Percentiles rank a stretch among this genome's conserved stretches.
Evolutionary conservation across 768 basidiomycete genomes (phyloP).

Genomic region (Asterophora parasitica): DNA sequence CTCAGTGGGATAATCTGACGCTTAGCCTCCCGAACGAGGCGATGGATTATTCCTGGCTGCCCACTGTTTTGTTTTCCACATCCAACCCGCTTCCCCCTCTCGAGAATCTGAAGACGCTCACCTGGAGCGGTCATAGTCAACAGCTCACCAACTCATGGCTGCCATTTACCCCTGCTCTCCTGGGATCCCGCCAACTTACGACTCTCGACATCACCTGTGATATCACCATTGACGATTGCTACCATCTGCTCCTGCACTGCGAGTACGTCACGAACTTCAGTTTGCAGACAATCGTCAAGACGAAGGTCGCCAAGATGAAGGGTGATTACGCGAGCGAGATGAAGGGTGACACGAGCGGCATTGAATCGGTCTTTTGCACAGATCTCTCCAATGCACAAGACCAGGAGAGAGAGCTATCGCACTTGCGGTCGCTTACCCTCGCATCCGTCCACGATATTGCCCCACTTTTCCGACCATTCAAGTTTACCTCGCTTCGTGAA

Average conservation of each 20-base stretch:
- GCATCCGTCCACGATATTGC: neutral
- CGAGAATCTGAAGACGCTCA: conserved; percentile 2
- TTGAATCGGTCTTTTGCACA: neutral
- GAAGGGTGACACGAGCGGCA: no score
- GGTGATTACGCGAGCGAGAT: no score
- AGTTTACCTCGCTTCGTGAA: neutral
- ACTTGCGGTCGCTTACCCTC: neutral
- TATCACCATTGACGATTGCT: neutral
- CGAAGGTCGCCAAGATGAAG: no score
- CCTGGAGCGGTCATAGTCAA: conserved; percentile 5
- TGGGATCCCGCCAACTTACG: neutral
- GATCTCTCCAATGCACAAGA: neutral
- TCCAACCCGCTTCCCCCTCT: neutral
- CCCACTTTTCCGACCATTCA: neutral
- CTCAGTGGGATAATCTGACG: neutral
- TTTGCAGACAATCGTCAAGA: neutral
- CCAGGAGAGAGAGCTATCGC: neutral
- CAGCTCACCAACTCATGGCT: conserved; percentile 8
- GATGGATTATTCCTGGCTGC: neutral
- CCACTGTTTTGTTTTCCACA: neutral
- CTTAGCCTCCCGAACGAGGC: neutral
- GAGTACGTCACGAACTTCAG: neutral
- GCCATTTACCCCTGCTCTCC: conserved; percentile 6
- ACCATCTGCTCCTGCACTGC: neutral
- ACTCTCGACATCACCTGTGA: neutral